Evolutionary conservation across 148 eudicot genomes (phyloP), one percentile per base, ranked within the genome.

Genomic region (Bassia scoparia): DNA sequence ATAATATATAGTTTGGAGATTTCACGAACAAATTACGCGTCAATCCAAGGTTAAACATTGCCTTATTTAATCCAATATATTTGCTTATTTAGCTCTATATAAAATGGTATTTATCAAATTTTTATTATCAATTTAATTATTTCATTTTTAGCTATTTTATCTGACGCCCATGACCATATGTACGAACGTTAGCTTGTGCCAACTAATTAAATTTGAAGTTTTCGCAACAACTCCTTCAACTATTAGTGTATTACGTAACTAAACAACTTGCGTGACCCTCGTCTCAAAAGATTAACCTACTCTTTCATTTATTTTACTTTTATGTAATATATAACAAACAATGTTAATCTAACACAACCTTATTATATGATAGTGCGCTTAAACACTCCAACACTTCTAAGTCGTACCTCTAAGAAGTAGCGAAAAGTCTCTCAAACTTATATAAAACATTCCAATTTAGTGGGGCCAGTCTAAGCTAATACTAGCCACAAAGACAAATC

Each of bases 401-500:
- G 43, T 71, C n/a, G 50, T 55, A 78, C 61, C 81, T 72, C 53
- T 72, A 72, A 73, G 72, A 48, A 68, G n/a, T 67, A 20, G 61
- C 61, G 68, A 72, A 78, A 72, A 78, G 81, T 78, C 76, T 67
- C 70, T 71, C 46, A 5, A 9, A 35, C 24, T 38, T 54, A 8
- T 26, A 31, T 17, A 33, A 26, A 17, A 12, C 29, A 71, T 50
- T 77, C 49, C 76, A 65, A 71, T 70, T 77, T 70, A 41, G 48
- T 71, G 71, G 75, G 75, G 80, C 66, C 16, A 53, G 14, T 24
- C 29, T 15, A 18, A 71, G 60, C 71, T n/a, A 71, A 64, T 33
- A 37, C 48, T 21, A 77, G 71, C 80, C 80, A 77, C 80, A 77
- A 65, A 65, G 0, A 17, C 37, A 71, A 50, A 29, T n/a, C n/a